A percentile compares a stretch with the other conserved stretches of the same genome.
phyloP scores from a whole-genome alignment of 2,329 filamentous ascomycete species.

The Colletotrichum spinosum region DNA sequence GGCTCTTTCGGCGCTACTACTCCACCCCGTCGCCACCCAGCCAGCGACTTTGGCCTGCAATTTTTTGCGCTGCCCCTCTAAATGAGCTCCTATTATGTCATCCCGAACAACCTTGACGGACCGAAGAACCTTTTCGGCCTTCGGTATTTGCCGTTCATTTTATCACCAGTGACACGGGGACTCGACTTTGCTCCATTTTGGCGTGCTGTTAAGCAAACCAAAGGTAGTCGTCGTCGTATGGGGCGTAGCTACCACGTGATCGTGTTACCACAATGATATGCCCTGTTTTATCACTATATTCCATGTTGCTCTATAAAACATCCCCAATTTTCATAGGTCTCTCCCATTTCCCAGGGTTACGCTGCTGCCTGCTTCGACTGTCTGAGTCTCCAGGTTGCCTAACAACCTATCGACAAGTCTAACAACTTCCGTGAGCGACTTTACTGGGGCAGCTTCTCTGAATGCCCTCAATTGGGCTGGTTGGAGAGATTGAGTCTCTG shows the following conservation, averaged over 20 bases:
- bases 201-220: not conserved
- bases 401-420: not conserved
- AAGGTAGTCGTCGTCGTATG: too few relatives aligned
- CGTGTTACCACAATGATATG: too few relatives aligned
- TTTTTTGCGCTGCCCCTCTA: conserved; percentile 21
- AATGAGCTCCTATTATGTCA: conserved; percentile 32
- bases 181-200: not conserved
- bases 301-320: too few relatives aligned
- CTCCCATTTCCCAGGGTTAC: too few relatives aligned
- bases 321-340: too few relatives aligned
- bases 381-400: too few relatives aligned
- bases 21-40: conserved; percentile 15
- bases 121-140: not conserved
- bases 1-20: not conserved
- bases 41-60: not conserved
- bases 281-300: too few relatives aligned
- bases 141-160: conserved; percentile 11
- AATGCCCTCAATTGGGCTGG: not conserved
- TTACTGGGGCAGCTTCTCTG: not conserved
- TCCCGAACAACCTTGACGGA: conserved; percentile 2
- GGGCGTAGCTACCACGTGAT: too few relatives aligned
- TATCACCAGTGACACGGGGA: not conserved
- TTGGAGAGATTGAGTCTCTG: not conserved
- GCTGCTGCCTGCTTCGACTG: too few relatives aligned
- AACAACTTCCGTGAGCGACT: not conserved